Base-by-base conservation (phyloP, 2,329 filamentous ascomycete species). In the Alternaria postmessia region DNA sequence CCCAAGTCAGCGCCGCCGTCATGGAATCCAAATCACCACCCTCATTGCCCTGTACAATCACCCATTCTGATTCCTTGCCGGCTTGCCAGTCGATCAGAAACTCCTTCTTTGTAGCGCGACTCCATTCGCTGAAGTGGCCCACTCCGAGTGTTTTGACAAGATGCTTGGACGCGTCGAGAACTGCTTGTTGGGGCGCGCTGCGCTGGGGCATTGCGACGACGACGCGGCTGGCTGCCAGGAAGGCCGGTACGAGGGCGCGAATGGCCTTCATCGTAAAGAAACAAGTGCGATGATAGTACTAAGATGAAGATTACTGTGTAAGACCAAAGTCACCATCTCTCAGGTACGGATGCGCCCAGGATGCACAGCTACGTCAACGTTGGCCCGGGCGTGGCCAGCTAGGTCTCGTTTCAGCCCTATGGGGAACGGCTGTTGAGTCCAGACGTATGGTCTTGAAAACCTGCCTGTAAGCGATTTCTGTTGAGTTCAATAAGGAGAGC, bases 81-180 rank as follows among this genome's bases (percentile, higher is more conserved):
- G 72, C 77, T 61, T 83, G 81, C 81, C 81, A 83, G 67, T 83
- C 81, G 60, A 82, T 73, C 48, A 83, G 67, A 48, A 83, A 83
- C 14, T 77, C 70, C 43, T 80, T 81, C 72, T 83, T 83, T 18
- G 76, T 82, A 11, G 75, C 77, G 36, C 81, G 80, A 26, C 78
- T 81, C 81, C 81, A 83, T 65, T 83, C 80, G 69, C 79, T 81
- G 70, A 83, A 83, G 71, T 83, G 81, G 32, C 81, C 81, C 12
- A 82, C 81, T 16, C 81, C 81, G 14, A 69, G 51, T 9, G 55
- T 51, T 52, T 63, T 67, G 51, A 47, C 26, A 30, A 55, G 54
- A 44, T 62, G 61, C 4, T 61, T 36, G 3, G 59, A 46, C 41
- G 58, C 57, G 55, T 63, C 60, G 26, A 72, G 60, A 18, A 70